Evolutionary conservation across 1,284 basidiomycete species (phyloP), one percentile per base, ranked within the genome.

Genomic region (Erythrobasidium hasegawianum): DNA sequence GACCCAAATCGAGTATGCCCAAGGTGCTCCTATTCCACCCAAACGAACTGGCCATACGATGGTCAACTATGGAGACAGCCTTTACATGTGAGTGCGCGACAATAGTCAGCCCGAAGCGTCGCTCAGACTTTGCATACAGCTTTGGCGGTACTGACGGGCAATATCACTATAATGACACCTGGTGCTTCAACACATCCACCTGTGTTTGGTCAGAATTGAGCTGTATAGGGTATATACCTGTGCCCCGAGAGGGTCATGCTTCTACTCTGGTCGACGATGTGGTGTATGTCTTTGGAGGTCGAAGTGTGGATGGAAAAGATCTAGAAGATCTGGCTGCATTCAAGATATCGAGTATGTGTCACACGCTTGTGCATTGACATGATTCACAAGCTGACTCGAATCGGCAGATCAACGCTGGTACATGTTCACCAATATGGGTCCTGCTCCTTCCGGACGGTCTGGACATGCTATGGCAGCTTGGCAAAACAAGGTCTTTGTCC

Each of bases 391-490:
- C 55, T 71, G 87, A 85, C 85, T 77, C 85, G 33, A n/a, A 4
- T 86, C 72, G 80, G 85, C 70, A 81, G 81, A 82, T 70, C 80
- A 81, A 71, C 78, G 83, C 72, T 97, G 95, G 95, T 98, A 94
- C 80, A 97, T 95, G 90, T 97, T 98, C 81, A 93, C 96, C 78
- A 96, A 97, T 77, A 97, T 97, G 95, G 95, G 95, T 1, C 93
- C 93, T 11, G 84, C 90, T 7, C 95, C 95, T 1, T 86, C 83
- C 61, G 90, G 91, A 13, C 84, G 95, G 58, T 93, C 90, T 14
- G 95, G 95, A 2, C 95, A 98, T 78, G 89, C 91, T 20, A 93
- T 97, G 89, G 89, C 94, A 4, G 86, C 89, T 11, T 87, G 87
- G 75, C 89, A 90, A 58, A 84, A 87, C 59, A 87, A 88, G 74